phyloP scores from a whole-genome alignment of 1,139 yeast genomes.

The Candida tetrigidarum region DNA sequence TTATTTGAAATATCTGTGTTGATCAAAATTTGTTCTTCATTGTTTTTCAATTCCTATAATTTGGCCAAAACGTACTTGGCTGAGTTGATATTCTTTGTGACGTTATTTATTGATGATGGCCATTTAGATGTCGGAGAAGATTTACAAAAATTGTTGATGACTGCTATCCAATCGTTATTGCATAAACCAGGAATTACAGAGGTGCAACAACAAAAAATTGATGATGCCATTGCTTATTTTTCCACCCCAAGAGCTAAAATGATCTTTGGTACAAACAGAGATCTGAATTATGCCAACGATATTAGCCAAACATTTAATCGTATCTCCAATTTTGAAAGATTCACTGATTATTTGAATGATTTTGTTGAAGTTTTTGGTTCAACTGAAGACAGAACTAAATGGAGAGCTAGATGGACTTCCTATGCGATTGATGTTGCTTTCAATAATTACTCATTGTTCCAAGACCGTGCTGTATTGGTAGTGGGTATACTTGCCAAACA shows the following conservation, averaged over 20 bases:
- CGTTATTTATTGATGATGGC: conserved; percentile 75
- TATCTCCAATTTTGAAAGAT: conserved; percentile 60
- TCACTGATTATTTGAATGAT: conserved; percentile 63
- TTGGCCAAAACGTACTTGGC: conserved; percentile 72
- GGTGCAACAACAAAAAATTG: conserved; percentile 48
- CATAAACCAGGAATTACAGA: conserved; percentile 57
- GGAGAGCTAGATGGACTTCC: conserved; percentile 75
- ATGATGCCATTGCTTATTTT: conserved; percentile 58
- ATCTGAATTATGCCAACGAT: conserved; percentile 34
- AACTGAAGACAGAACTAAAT: conserved; percentile 56
- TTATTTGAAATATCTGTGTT: conserved; percentile 78
- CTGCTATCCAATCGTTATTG: conserved; percentile 73
- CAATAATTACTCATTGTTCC: conserved; percentile 61
- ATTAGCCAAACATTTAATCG: conserved; percentile 50
- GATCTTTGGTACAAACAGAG: conserved; percentile 81
- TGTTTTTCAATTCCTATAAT: conserved; percentile 73
- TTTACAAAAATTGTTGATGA: conserved; percentile 66
- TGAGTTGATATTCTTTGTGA: conserved; percentile 70
- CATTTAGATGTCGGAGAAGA: conserved; percentile 70
- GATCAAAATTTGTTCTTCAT: conserved; percentile 65
- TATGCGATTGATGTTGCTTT: conserved; percentile 71
- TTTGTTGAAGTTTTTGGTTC: conserved; percentile 54
- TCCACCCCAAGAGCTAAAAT: conserved; percentile 75
- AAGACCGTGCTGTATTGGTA: conserved; percentile 72
- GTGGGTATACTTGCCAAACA: conserved; percentile 70